Evolutionary conservation across 2,329 filamentous ascomycete species (phyloP).

Genomic region (Fusarium sp.): DNA sequence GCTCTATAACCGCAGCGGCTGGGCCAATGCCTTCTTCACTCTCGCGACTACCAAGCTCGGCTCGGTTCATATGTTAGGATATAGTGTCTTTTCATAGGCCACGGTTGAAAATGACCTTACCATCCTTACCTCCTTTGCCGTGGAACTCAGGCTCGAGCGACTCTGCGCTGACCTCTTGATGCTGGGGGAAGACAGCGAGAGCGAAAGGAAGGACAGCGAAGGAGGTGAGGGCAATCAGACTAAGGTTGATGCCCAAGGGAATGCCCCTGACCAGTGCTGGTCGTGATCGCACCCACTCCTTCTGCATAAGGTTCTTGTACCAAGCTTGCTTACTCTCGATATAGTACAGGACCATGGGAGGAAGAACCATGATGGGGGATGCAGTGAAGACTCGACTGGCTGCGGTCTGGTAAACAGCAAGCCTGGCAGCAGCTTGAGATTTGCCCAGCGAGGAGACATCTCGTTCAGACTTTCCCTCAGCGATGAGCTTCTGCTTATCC

Average conservation of each 20-base stretch:
- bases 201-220: constrained; percentile 91
- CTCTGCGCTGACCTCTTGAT: constrained; percentile 82
- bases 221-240: constrained; percentile 86
- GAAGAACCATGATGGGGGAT: constrained; percentile 96
- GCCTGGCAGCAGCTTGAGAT: constrained; percentile 85
- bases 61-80: background rate
- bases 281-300: constrained; percentile 81
- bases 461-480: constrained; percentile 72
- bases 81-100: constrained; percentile 75
- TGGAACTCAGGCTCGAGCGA: constrained; percentile 89
- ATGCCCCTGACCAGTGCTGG: constrained; percentile 70
- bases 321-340: constrained; percentile 71
- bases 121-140: constrained; percentile 80
- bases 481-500: constrained; percentile 71
- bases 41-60: background rate
- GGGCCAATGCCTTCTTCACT: constrained; percentile 8
- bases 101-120: constrained; percentile 95
- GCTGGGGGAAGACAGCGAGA: constrained; percentile 91
- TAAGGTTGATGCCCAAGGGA: constrained; percentile 86
- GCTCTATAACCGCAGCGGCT: background rate
- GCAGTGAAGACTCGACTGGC: constrained; percentile 92
- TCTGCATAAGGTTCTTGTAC: constrained; percentile 64
- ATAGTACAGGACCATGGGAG: constrained; percentile 85
- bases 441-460: constrained; percentile 82
- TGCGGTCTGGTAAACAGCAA: constrained; percentile 94